Evolutionary conservation across 257 asterid species (phyloP).

Genomic region (Nyctanthes arbortristis): DNA sequence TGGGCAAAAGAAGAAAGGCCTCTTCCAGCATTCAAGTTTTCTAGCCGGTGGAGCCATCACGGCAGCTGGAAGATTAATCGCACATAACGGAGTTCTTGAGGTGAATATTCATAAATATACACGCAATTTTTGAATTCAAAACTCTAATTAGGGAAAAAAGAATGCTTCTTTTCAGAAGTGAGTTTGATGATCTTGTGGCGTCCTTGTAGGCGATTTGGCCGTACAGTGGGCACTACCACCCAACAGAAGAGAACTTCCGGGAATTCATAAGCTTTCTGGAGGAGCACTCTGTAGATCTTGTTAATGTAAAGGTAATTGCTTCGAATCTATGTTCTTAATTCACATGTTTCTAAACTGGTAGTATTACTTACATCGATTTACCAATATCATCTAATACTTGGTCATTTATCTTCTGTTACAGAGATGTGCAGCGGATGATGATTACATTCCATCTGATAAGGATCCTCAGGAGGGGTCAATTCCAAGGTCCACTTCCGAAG

Average conservation of each 20-base stretch:
- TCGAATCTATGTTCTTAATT: neutral
- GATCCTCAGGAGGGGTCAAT: slow-evolving; percentile 32
- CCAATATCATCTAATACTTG: slow-evolving; percentile 17
- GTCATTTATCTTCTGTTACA: slow-evolving; percentile 31
- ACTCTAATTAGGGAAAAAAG: neutral
- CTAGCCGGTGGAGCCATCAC: slow-evolving; percentile 91
- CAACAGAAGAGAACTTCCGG: slow-evolving; percentile 85
- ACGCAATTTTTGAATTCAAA: neutral
- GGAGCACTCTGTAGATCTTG: slow-evolving; percentile 73
- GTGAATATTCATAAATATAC: slow-evolving; percentile 28
- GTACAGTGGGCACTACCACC: slow-evolving; percentile 93
- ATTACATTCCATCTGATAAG: slow-evolving; percentile 40
- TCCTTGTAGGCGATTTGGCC: slow-evolving; percentile 84
- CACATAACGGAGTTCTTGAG: slow-evolving; percentile 79
- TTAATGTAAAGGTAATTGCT: slow-evolving; percentile 67
- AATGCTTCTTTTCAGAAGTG: neutral
- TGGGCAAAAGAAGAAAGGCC: slow-evolving; percentile 79
- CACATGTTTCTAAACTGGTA: neutral
- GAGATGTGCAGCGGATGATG: slow-evolving; percentile 86
- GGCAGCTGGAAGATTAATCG: slow-evolving; percentile 91
- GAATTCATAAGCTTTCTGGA: slow-evolving; percentile 81
- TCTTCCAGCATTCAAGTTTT: slow-evolving; percentile 92
- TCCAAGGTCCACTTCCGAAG: slow-evolving; percentile 20
- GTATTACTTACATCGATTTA: neutral
- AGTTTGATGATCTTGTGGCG: slow-evolving; percentile 1